phyloP scores from a whole-genome alignment of 1,139 yeast species.

The Waltiozyma sp. region DNA sequence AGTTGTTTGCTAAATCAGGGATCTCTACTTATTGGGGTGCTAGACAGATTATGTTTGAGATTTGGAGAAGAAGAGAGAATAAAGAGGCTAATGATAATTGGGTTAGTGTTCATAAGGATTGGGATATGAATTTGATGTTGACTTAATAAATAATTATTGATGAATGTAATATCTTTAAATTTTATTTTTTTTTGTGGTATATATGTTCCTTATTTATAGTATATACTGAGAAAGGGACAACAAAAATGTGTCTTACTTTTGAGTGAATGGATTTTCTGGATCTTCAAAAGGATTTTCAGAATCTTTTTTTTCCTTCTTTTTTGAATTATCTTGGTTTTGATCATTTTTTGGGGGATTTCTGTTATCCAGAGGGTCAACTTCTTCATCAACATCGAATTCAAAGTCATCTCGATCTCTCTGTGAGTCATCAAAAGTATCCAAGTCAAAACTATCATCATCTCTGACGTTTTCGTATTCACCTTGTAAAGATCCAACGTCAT shows the following conservation, averaged over 20 bases:
- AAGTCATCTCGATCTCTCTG: neutral
- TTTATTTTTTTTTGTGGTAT: no score
- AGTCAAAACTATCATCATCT: neutral
- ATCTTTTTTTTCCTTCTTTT: neutral
- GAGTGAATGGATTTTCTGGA: neutral
- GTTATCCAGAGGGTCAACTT: neutral
- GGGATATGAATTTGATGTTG: slow-evolving; percentile 80
- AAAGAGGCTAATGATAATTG: slow-evolving; percentile 55
- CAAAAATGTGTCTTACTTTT: no score
- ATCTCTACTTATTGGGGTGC: slow-evolving; percentile 85
- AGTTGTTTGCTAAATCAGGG: slow-evolving; percentile 62
- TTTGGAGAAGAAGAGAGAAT: slow-evolving; percentile 65
- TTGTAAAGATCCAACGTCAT: slow-evolving; percentile 57
- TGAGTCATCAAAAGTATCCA: neutral
- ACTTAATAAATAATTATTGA: no score
- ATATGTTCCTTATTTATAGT: no score
- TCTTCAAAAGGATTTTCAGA: neutral
- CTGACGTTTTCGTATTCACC: slow-evolving; percentile 16
- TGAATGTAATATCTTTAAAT: no score
- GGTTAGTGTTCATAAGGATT: slow-evolving; percentile 70
- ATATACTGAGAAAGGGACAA: no score
- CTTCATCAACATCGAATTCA: neutral
- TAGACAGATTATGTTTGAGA: slow-evolving; percentile 73
- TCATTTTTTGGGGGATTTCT: neutral
- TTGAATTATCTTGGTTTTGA: neutral